Conservation (phyloP, 208 protist genomes). For the Phytomonas sp. region DNA sequence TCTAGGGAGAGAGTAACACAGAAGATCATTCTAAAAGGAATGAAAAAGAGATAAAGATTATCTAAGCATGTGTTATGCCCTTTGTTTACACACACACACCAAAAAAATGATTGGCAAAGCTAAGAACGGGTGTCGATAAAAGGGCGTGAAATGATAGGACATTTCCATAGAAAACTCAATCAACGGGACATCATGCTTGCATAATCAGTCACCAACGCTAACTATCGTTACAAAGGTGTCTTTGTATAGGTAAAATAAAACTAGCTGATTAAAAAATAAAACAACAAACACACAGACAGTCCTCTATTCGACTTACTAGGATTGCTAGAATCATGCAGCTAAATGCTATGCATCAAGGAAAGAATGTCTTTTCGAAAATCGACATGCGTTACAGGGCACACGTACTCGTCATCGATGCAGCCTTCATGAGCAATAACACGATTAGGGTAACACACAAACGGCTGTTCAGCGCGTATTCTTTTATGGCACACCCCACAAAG, state of each 20-base stretch:
- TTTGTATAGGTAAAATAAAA: not conserved
- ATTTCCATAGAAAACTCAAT: not conserved
- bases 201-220: not conserved
- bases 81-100: not conserved
- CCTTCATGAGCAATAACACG: conserved; percentile 53
- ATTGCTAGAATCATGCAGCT: conserved; percentile 1
- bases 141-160: not conserved
- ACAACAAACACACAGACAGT: not conserved
- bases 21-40: not conserved
- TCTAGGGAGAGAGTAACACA: not conserved
- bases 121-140: not conserved
- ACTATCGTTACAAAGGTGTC: not conserved
- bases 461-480: conserved; percentile 37
- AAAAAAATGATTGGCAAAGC: not conserved
- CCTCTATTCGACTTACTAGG: not conserved
- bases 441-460: conserved; percentile 59
- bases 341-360: not conserved
- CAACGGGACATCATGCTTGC: not conserved
- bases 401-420: conserved; percentile 40
- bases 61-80: not conserved
- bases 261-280: not conserved
- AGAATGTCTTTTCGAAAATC: conserved; percentile 23
- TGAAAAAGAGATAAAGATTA: not conserved
- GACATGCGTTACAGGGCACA: conserved; percentile 30
- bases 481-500: conserved; percentile 59